phyloP scores from a whole-genome alignment of 768 basidiomycete species.

The Leccinum variicolor region DNA sequence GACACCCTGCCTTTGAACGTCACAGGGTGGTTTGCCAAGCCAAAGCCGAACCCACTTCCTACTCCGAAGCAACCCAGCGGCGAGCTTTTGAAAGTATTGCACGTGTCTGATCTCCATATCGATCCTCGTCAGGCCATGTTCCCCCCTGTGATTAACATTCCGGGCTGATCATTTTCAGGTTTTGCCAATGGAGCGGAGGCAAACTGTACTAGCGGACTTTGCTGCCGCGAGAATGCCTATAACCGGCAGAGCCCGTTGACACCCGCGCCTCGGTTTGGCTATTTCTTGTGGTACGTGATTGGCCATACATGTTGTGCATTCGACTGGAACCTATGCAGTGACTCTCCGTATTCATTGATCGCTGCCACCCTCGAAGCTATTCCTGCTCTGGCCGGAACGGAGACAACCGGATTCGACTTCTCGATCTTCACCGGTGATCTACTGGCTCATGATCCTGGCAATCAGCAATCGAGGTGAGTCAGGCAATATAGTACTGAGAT shows the following conservation, averaged over 20 bases:
- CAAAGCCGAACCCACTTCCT: constrained; percentile 70
- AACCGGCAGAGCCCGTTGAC: constrained; percentile 49
- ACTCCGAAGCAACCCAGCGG: constrained; percentile 56
- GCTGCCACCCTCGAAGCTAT: constrained; percentile 63
- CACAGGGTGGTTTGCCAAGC: constrained; percentile 70
- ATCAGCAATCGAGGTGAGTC: constrained; percentile 56
- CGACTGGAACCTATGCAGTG: constrained; percentile 34
- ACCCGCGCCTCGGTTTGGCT: constrained; percentile 67
- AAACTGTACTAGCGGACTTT: constrained; percentile 64
- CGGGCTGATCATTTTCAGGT: constrained; percentile 37
- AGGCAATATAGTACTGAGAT: neutral
- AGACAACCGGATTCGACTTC: constrained; percentile 59
- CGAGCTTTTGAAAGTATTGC: constrained; percentile 65
- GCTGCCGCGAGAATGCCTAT: constrained; percentile 57
- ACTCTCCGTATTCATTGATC: constrained; percentile 60
- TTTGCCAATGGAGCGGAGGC: constrained; percentile 69
- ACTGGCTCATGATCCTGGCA: constrained; percentile 66
- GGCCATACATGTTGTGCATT: neutral
- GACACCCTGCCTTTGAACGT: constrained; percentile 59
- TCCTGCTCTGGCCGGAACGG: constrained; percentile 60
- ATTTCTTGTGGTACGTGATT: constrained; percentile 49
- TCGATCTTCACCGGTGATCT: constrained; percentile 73
- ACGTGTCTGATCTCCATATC: constrained; percentile 75
- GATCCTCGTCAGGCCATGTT: constrained; percentile 53
- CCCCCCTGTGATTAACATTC: neutral